These are phyloP conservation scores for Royoungia palumana DNA, from an alignment of 768 basidiomycete genomes.

Conservation along the genomic window DNA sequence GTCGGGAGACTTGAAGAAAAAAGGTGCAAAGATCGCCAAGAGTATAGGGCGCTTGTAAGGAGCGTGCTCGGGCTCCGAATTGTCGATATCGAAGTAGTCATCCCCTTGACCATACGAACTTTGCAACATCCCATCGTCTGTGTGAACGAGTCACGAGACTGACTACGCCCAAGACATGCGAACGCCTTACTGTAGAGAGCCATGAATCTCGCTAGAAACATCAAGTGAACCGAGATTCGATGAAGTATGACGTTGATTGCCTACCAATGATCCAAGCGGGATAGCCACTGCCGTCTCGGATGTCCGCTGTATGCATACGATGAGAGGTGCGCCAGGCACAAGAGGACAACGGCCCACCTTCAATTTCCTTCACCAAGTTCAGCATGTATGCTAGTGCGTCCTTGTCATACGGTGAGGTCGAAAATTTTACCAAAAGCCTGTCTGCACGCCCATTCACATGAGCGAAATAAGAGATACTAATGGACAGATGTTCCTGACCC, in stretches of 20 bases:
- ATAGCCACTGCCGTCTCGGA: conserved; percentile 6
- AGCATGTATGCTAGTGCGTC: conserved; percentile 25
- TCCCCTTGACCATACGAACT: conserved; percentile 32
- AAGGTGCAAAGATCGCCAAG: conserved; percentile 18
- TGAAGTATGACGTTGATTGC: not conserved
- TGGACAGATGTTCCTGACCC: conserved; percentile 11
- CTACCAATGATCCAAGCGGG: conserved; percentile 28
- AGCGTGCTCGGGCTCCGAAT: conserved; percentile 3
- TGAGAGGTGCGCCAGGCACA: not conserved
- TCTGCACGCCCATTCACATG: conserved; percentile 11
- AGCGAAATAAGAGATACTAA: not conserved
- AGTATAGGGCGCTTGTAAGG: conserved; percentile 21
- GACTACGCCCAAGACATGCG: not conserved
- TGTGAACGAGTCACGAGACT: not conserved
- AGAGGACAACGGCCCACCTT: conserved; percentile 9
- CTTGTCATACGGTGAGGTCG: conserved; percentile 28
- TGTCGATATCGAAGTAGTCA: conserved; percentile 32
- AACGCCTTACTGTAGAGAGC: conserved; percentile 25
- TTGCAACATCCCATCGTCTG: conserved; percentile 26
- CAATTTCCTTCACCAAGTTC: conserved; percentile 27
- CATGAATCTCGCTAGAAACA: conserved; percentile 27
- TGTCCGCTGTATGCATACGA: conserved; percentile 3
- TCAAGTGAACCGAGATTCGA: conserved; percentile 2
- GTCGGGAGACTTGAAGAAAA: conserved; percentile 27
- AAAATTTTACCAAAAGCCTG: conserved; percentile 31